phyloP scores from a whole-genome alignment of 768 basidiomycete genomes.

The Podaxis sp. region DNA sequence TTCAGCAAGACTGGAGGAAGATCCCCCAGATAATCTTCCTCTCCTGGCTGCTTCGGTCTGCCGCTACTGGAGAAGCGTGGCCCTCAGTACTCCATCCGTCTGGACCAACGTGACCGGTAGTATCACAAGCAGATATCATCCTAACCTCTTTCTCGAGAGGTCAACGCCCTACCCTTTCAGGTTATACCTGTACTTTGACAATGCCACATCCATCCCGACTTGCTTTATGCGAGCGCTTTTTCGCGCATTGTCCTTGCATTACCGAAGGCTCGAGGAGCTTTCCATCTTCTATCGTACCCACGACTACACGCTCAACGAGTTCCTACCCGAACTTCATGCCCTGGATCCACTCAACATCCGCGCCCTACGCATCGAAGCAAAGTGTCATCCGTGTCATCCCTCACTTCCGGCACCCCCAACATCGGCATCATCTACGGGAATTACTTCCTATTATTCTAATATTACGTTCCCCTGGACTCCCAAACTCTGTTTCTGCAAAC shows the following conservation, averaged over 20 bases:
- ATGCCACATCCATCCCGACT: neutral
- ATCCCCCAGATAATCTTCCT: neutral
- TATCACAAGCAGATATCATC: neutral
- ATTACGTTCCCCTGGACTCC: neutral
- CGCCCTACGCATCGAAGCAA: neutral
- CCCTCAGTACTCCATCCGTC: neutral
- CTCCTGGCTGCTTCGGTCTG: neutral
- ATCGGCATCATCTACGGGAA: no score
- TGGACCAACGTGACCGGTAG: neutral
- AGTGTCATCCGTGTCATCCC: neutral
- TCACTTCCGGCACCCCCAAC: neutral
- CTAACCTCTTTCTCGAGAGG: neutral
- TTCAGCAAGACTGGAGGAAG: neutral
- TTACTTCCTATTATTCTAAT: neutral
- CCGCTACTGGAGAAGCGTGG: neutral
- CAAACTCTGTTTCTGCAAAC: neutral
- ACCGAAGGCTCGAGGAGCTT: neutral
- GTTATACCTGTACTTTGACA: neutral
- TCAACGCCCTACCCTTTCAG: neutral
- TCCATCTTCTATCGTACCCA: neutral
- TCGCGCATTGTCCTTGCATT: neutral
- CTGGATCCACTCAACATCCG: neutral
- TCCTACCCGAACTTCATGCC: neutral
- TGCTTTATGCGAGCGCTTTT: neutral
- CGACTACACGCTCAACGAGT: neutral